Conservation (phyloP, 345 rosid species). For the Aquilaria sinensis region DNA sequence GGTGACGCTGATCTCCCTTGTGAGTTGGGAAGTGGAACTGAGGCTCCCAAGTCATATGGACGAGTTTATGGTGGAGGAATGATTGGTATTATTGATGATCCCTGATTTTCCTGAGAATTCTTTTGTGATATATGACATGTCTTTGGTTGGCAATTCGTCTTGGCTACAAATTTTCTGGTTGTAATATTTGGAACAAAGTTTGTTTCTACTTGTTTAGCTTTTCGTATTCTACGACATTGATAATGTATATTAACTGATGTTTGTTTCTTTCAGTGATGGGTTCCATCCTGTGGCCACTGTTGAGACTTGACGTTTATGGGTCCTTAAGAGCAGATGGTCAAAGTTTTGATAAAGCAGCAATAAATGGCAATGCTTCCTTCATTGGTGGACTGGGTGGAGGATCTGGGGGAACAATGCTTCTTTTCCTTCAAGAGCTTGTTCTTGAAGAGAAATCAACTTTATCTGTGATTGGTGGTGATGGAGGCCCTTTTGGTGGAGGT, state of each 20-base stretch:
- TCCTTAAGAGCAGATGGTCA: slow-evolving; percentile 86
- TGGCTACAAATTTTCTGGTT: too few relatives aligned
- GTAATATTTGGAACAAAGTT: not conserved
- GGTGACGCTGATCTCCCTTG: slow-evolving; percentile 93
- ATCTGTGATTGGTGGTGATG: slow-evolving; percentile 78
- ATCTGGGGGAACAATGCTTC: slow-evolving; percentile 96
- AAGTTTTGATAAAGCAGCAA: slow-evolving; percentile 41
- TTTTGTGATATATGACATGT: not conserved
- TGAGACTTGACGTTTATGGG: slow-evolving; percentile 62
- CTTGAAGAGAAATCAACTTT: slow-evolving; percentile 61
- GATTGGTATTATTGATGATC: slow-evolving; percentile 46
- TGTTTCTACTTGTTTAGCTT: slow-evolving; percentile 7
- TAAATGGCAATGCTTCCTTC: slow-evolving; percentile 42
- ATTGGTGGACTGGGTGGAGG: slow-evolving; percentile 95
- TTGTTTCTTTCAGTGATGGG: slow-evolving; percentile 61
- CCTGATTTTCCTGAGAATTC: not conserved
- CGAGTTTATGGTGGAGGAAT: slow-evolving; percentile 88
- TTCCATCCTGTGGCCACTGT: slow-evolving; percentile 78
- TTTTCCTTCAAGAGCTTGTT: slow-evolving; percentile 81
- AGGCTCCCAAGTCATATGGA: slow-evolving; percentile 63
- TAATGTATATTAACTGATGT: slow-evolving; percentile 13
- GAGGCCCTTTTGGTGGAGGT: slow-evolving; percentile 85
- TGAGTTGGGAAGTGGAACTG: slow-evolving; percentile 94
- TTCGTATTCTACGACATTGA: not conserved
- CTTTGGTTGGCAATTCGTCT: too few relatives aligned